phyloP scores from a whole-genome alignment of 208 protist species.

The Vickermania ingenoplastis region DNA sequence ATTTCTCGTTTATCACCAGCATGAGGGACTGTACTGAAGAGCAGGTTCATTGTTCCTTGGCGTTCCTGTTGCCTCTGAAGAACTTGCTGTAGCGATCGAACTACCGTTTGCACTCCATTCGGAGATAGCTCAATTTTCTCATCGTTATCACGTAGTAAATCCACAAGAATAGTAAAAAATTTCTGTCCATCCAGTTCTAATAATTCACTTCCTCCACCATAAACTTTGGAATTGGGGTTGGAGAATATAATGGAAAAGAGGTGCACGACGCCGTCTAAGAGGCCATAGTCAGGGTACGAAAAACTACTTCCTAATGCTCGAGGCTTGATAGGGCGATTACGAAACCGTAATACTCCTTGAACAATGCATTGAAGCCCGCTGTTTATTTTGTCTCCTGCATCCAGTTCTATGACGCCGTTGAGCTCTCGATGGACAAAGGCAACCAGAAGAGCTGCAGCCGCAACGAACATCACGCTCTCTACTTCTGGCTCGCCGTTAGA shows the following conservation, averaged over 20 bases:
- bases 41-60: constrained; percentile 33
- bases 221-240: constrained; percentile 55
- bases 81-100: constrained; percentile 64
- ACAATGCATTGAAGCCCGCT: constrained; percentile 17
- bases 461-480: constrained; percentile 48
- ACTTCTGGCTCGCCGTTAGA: constrained; percentile 11
- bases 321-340: constrained; percentile 24
- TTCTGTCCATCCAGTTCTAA: constrained; percentile 44
- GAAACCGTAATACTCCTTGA: constrained; percentile 13
- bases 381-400: constrained; percentile 31
- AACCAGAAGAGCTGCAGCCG: constrained; percentile 61
- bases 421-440: constrained; percentile 78
- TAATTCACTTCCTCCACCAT: constrained; percentile 24
- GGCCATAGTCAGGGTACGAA: constrained; percentile 80
- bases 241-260: constrained; percentile 82
- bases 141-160: constrained; percentile 67
- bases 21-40: constrained; percentile 41
- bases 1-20: constrained; percentile 13
- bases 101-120: constrained; percentile 62
- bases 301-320: constrained; percentile 78
- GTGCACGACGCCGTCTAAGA: constrained; percentile 83
- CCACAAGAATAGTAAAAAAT: constrained; percentile 39
- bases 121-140: constrained; percentile 61
- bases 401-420: constrained; percentile 68
- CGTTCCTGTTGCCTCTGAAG: constrained; percentile 56